These are phyloP conservation scores for Geotrichum klebahnii DNA, from an alignment of 1,139 yeast species.

Conservation along the genomic window DNA sequence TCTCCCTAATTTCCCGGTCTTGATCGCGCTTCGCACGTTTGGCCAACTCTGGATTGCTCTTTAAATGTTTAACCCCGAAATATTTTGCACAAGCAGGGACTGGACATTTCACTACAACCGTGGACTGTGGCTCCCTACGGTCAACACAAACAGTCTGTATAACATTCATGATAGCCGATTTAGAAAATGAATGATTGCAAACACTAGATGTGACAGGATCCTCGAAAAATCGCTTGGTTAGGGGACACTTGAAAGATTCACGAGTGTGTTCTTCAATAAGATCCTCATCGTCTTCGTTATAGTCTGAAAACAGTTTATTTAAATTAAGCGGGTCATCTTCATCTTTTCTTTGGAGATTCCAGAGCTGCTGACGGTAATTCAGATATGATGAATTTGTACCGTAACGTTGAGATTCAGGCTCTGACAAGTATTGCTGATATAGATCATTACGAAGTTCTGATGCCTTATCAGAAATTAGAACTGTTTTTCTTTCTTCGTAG, in stretches of 20 bases:
- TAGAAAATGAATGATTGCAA: constrained; percentile 32
- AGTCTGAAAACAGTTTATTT: constrained; percentile 27
- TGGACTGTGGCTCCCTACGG: background rate
- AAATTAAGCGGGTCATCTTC: constrained; percentile 29
- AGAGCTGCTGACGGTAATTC: constrained; percentile 22
- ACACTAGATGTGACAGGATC: constrained; percentile 31
- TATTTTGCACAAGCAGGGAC: constrained; percentile 30
- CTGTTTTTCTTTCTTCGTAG: background rate
- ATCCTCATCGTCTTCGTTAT: constrained; percentile 31
- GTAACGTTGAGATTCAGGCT: constrained; percentile 12
- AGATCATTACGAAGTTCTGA: background rate
- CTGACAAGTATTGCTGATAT: background rate
- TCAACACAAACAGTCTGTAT: constrained; percentile 8
- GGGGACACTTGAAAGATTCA: constrained; percentile 33
- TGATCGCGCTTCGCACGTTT: constrained; percentile 26
- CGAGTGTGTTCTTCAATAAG: constrained; percentile 30
- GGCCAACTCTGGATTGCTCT: constrained; percentile 26
- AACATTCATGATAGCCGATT: constrained; percentile 28
- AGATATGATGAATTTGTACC: constrained; percentile 9
- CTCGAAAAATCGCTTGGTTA: constrained; percentile 29
- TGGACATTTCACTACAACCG: constrained; percentile 27
- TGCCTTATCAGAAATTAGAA: background rate
- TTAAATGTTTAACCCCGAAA: constrained; percentile 19
- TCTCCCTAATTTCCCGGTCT: constrained; percentile 21
- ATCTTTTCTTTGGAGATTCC: constrained; percentile 23